These are phyloP conservation scores for Logfia minima DNA, from an alignment of 129 eudicot species.

Conservation along the genomic window DNA sequence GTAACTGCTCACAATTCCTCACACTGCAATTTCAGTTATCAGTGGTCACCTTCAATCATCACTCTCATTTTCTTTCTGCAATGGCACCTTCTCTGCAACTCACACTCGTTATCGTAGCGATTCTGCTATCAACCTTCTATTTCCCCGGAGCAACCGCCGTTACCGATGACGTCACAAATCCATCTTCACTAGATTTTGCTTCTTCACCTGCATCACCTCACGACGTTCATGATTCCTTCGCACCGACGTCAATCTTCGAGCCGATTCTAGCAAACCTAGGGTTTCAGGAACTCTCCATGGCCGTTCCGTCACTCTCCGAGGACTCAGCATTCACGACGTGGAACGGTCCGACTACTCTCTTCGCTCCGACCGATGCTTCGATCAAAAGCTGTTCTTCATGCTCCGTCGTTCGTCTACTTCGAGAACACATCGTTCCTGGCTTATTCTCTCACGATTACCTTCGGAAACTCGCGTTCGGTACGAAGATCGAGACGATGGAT, in stretches of 20 bases:
- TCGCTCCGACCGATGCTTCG: slow-evolving; percentile 74
- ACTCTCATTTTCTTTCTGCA: slow-evolving; percentile 16
- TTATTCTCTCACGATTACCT: slow-evolving; percentile 67
- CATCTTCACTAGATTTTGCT: slow-evolving; percentile 21
- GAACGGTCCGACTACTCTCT: slow-evolving; percentile 67
- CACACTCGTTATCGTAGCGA: slow-evolving; percentile 29
- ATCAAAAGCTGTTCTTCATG: slow-evolving; percentile 63
- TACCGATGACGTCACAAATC: slow-evolving; percentile 18
- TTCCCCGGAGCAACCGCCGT: slow-evolving; percentile 35
- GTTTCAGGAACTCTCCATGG: slow-evolving; percentile 57
- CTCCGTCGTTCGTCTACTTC: slow-evolving; percentile 62
- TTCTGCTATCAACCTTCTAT: slow-evolving; percentile 42
- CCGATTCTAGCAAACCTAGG: slow-evolving; percentile 66
- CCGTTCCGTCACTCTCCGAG: slow-evolving; percentile 52
- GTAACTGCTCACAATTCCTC: slow-evolving; percentile 8
- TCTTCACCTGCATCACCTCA: slow-evolving; percentile 33
- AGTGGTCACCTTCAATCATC: not conserved
- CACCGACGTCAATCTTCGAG: slow-evolving; percentile 45
- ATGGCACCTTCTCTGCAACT: slow-evolving; percentile 45
- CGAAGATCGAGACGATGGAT: slow-evolving; percentile 71
- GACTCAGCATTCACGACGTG: slow-evolving; percentile 51
- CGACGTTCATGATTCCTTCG: slow-evolving; percentile 39
- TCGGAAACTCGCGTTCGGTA: slow-evolving; percentile 62
- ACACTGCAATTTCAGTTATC: not conserved
- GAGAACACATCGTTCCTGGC: slow-evolving; percentile 68